Evolutionary conservation across 2,329 filamentous ascomycete genomes (phyloP).

Genomic region (Aschersonia sp.): DNA sequence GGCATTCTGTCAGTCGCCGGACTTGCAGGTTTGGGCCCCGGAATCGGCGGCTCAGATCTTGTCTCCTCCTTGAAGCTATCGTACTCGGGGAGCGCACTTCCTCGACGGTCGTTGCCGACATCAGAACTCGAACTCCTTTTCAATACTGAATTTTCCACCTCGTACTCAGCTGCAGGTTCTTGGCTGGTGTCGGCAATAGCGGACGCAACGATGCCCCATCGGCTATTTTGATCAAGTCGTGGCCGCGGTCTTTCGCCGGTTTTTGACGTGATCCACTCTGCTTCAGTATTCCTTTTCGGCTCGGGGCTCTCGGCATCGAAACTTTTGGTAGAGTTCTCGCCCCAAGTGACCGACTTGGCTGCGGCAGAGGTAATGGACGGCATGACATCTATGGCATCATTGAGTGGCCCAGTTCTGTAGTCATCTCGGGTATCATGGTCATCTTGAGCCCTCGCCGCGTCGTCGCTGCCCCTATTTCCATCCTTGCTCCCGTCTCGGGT

Average conservation of each 20-base stretch:
- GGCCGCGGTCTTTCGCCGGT: conserved; percentile 17
- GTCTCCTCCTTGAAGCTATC: conserved; percentile 20
- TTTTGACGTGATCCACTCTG: conserved; percentile 10
- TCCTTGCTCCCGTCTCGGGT: neutral
- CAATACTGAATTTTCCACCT: conserved; percentile 7
- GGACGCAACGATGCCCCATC: conserved; percentile 38
- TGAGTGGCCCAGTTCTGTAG: conserved; percentile 8
- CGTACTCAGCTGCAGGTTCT: conserved; percentile 20
- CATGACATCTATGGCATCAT: conserved; percentile 19
- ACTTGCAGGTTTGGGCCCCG: conserved; percentile 41
- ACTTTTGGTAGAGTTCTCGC: conserved; percentile 47
- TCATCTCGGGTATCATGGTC: neutral
- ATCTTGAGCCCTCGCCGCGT: conserved; percentile 6
- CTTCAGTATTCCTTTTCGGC: conserved; percentile 16
- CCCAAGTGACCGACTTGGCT: conserved; percentile 49
- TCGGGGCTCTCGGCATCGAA: conserved; percentile 48
- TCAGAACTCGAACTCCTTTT: conserved; percentile 4
- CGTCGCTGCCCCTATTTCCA: conserved; percentile 7
- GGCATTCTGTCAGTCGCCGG: conserved; percentile 39
- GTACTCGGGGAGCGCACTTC: conserved; percentile 7
- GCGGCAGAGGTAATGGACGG: conserved; percentile 13
- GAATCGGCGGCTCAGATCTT: conserved; percentile 30
- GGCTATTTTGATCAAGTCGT: conserved; percentile 23
- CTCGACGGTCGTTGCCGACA: conserved; percentile 5
- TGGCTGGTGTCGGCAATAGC: conserved; percentile 28